Conservation (phyloP, 129 eudicot species). For the Ambrosia artemisiifolia region DNA sequence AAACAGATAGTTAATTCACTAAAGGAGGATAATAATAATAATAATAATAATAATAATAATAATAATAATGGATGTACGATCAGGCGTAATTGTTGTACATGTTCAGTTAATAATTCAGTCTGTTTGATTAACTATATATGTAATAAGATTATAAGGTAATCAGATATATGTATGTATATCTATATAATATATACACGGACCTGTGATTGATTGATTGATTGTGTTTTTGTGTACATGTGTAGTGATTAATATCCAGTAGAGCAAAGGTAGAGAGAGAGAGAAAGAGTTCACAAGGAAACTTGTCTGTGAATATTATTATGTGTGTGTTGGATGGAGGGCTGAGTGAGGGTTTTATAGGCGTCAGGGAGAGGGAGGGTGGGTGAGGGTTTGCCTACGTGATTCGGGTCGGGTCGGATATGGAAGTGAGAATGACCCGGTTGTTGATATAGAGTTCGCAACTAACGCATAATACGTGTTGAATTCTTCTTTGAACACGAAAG, state of each 20-base stretch:
- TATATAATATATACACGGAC: background rate
- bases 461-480: background rate
- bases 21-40: background rate
- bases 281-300: constrained; percentile 14
- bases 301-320: constrained; percentile 26
- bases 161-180: background rate
- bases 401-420: background rate
- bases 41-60: too few relatives aligned
- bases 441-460: background rate
- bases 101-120: background rate
- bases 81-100: constrained; percentile 7
- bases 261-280: constrained; percentile 1
- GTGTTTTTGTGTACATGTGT: background rate
- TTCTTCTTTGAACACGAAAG: constrained; percentile 7
- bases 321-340: constrained; percentile 15
- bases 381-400: background rate
- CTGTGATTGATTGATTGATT: constrained; percentile 16
- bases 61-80: constrained; percentile 10
- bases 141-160: background rate
- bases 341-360: constrained; percentile 33
- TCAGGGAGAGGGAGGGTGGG: constrained; percentile 19
- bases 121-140: background rate
- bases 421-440: background rate
- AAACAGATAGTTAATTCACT: constrained; percentile 6
- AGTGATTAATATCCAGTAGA: constrained; percentile 34